Evolutionary conservation across 352 stramenopile species (phyloP).

Genomic region (Blastocystis hominis): DNA sequence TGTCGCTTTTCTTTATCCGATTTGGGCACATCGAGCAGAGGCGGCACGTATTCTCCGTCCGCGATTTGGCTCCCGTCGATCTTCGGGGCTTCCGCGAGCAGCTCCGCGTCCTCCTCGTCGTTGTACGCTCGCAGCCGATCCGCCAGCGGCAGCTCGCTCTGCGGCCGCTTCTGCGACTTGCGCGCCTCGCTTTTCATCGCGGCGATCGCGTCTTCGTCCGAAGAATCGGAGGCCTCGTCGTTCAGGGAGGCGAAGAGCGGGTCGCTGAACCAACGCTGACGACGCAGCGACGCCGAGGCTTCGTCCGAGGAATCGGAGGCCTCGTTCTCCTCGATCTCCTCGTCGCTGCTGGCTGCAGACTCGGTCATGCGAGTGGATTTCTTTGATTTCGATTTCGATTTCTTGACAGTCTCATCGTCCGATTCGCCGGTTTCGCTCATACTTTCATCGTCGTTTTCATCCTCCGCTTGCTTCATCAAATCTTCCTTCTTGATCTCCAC

Average conservation of each 20-base stretch:
- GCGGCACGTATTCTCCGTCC: background rate
- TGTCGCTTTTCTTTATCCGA: slow-evolving; percentile 94
- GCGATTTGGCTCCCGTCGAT: background rate
- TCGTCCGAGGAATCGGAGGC: no score
- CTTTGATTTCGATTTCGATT: no score
- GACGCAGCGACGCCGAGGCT: background rate
- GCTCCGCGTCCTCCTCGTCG: background rate
- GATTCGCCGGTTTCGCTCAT: background rate
- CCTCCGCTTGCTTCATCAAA: background rate
- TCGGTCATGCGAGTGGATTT: background rate
- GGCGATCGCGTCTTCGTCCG: slow-evolving; percentile 62
- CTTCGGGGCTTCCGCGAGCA: slow-evolving; percentile 15
- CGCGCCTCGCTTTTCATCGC: slow-evolving; percentile 45
- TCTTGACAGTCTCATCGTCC: background rate
- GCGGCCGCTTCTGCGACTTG: slow-evolving; percentile 13
- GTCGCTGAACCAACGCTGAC: slow-evolving; percentile 21
- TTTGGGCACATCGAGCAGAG: slow-evolving; percentile 79
- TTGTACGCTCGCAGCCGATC: slow-evolving; percentile 57
- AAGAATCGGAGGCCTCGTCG: no score
- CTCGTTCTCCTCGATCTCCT: slow-evolving; percentile 32
- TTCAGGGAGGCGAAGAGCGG: slow-evolving; percentile 58
- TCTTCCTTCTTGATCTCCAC: slow-evolving; percentile 15
- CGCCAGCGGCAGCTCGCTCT: slow-evolving; percentile 26
- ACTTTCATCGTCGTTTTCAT: slow-evolving; percentile 48
- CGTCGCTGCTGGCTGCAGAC: background rate